These are phyloP conservation scores for Nicotiana paniculata DNA, from an alignment of 257 asterid genomes.

Conservation along the genomic window DNA sequence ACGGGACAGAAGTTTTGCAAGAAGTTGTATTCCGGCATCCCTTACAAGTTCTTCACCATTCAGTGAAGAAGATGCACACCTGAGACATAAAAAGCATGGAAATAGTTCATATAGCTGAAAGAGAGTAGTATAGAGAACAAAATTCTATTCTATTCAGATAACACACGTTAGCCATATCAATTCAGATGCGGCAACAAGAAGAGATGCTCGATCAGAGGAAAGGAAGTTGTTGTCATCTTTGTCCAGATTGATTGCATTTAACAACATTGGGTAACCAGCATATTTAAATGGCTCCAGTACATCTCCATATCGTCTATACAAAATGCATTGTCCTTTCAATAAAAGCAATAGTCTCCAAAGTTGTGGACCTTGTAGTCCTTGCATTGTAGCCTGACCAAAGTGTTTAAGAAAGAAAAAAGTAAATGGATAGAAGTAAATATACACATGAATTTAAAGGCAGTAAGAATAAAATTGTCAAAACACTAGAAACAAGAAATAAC, in stretches of 20 bases:
- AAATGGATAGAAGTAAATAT: not conserved
- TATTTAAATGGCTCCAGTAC: slow-evolving; percentile 89
- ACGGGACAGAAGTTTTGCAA: slow-evolving; percentile 83
- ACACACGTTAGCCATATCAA: slow-evolving; percentile 95
- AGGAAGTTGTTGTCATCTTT: slow-evolving; percentile 82
- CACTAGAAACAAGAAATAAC: not conserved
- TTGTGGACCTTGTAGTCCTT: slow-evolving; percentile 98
- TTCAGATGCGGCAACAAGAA: slow-evolving; percentile 90
- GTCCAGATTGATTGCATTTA: slow-evolving; percentile 91
- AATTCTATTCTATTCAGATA: slow-evolving; percentile 8
- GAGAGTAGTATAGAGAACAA: not conserved
- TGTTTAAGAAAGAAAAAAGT: not conserved
- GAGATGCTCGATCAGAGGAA: slow-evolving; percentile 86
- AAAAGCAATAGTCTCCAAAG: slow-evolving; percentile 87
- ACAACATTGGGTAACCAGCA: slow-evolving; percentile 96
- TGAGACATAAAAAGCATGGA: slow-evolving; percentile 14
- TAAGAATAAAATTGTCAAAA: not conserved
- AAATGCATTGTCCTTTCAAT: slow-evolving; percentile 92
- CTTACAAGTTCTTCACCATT: slow-evolving; percentile 99
- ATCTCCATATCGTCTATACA: slow-evolving; percentile 78
- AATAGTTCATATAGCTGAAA: slow-evolving; percentile 1
- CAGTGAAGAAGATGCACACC: slow-evolving; percentile 90
- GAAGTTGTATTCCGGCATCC: slow-evolving; percentile 92
- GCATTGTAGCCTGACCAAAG: slow-evolving; percentile 73
- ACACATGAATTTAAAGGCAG: not conserved